Evolutionary conservation across 164 flowering plant species (phyloP).

Genomic region (Stephania japonica): DNA sequence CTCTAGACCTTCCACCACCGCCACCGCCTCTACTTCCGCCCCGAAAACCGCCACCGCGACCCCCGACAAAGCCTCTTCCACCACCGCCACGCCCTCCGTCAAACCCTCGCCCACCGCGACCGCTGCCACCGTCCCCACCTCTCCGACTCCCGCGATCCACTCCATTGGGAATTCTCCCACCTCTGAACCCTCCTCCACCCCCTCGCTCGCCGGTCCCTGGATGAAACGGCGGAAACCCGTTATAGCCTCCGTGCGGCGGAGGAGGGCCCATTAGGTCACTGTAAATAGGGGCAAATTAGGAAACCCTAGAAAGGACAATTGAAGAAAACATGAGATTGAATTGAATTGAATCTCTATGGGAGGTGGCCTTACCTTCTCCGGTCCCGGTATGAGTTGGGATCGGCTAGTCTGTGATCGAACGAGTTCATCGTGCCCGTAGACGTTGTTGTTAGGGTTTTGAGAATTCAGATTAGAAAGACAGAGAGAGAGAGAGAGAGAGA

Average conservation of each 20-base stretch:
- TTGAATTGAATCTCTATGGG: not conserved
- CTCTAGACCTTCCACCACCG: conserved; percentile 37
- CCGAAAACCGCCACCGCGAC: conserved; percentile 26
- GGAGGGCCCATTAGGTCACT: conserved; percentile 40
- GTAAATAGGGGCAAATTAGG: not conserved
- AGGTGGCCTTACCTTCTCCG: conserved; percentile 2
- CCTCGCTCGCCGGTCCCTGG: conserved; percentile 23
- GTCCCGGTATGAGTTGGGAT: conserved; percentile 68
- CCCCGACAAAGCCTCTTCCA: conserved; percentile 13
- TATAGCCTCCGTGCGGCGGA: conserved; percentile 22
- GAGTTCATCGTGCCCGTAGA: conserved; percentile 25
- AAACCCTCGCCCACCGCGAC: conserved; percentile 12
- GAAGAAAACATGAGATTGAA: not conserved
- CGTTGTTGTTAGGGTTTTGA: not conserved
- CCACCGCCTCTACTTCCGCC: conserved; percentile 33
- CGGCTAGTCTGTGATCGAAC: conserved; percentile 52
- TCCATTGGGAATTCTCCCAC: conserved; percentile 9
- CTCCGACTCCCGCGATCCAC: conserved; percentile 12
- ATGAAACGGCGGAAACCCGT: no score
- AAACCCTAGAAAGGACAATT: not conserved
- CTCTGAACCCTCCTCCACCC: conserved; percentile 17
- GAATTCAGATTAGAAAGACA: not conserved
- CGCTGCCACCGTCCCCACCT: conserved; percentile 6
- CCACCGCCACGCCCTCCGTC: conserved; percentile 32
- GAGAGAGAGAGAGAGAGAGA: not conserved